Base-by-base conservation (phyloP, 2,329 filamentous ascomycete species). In the Rhynchosporium secalis region DNA sequence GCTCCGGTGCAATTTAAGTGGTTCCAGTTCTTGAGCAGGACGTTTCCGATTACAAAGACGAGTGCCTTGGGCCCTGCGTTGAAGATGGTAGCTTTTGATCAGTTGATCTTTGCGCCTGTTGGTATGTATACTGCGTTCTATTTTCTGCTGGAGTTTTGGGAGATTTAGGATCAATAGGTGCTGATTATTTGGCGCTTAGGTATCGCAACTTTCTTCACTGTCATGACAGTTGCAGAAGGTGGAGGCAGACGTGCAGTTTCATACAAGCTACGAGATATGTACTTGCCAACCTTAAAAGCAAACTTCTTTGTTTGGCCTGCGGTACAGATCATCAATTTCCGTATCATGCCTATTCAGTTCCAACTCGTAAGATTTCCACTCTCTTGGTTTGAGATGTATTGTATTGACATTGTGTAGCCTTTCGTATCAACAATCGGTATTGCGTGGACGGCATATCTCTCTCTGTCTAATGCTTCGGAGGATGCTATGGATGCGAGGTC, bases 401-500 rank as follows among this genome's bases (percentile, higher is more conserved):
- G 57, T 54, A 31, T 62, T 67, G 54, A 67, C 36, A 40, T 60
- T 8, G 59, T 49, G 48, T 71, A 96, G 93, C 94, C 94, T 0
- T 98, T 99, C 74, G 94, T 97, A 8, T 97, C 94, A 15, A 96
- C 91, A 8, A 79, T 99, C 61, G 94, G 94, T 82, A 98, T 98
- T 71, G 92, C 92, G 40, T 98, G 94, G 95, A 98, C 95, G 10
- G 94, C 93, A 26, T 99, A 97, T 76, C 85, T 99, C 10, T 97
- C 93, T 2, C 83, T 99, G 57, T 91, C 89, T 65, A 98, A 98
- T 78, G 88, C 92, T 4, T 82, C 92, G 2, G 92, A 96, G 66
- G 73, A 75, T 62, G 71, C 62, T 20, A 60, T 67, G 56, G 72
- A 72, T 58, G 68, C 68, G 62, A 65, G 68, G 65, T 72, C 72